Percentiles rank a stretch among this genome's conserved stretches.
Evolutionary conservation across 2,329 filamentous ascomycete species (phyloP).

Genomic region (Tolypocladium tundrense): DNA sequence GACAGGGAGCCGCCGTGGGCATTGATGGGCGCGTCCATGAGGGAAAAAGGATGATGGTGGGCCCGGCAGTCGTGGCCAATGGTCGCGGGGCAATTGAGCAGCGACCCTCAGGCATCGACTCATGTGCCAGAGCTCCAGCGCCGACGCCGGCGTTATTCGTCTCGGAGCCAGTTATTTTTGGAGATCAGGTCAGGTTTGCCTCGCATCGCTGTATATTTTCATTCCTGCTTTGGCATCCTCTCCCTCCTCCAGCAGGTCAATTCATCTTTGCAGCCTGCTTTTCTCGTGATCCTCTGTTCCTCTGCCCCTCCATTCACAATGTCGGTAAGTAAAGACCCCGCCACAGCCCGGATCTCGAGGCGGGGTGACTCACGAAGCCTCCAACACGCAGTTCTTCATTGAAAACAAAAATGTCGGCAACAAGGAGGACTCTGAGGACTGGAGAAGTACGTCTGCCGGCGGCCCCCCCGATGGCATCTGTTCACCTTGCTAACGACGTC

Average conservation of each 20-base stretch:
- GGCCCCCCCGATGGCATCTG: neutral
- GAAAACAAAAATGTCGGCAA: constrained; percentile 73
- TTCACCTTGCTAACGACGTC: neutral
- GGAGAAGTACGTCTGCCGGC: constrained; percentile 55
- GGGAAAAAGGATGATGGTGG: neutral
- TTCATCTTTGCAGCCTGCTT: neutral
- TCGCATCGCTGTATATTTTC: neutral
- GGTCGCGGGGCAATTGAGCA: neutral
- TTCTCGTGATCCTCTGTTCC: neutral
- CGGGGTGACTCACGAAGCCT: constrained; percentile 17
- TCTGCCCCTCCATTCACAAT: neutral
- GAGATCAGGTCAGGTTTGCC: neutral
- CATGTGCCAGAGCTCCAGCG: neutral
- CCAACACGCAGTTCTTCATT: constrained; percentile 51
- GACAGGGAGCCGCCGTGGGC: neutral
- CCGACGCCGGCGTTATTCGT: neutral
- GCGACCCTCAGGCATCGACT: neutral
- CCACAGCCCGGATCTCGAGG: neutral
- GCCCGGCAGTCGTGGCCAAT: neutral
- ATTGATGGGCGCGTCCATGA: neutral
- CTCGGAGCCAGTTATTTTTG: neutral
- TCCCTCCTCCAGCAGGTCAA: neutral
- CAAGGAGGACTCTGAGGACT: constrained; percentile 64
- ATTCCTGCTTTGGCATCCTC: neutral
- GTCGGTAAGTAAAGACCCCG: neutral